Conservation (phyloP, 1,139 yeast genomes). For the Torulaspora pretoriensis region DNA sequence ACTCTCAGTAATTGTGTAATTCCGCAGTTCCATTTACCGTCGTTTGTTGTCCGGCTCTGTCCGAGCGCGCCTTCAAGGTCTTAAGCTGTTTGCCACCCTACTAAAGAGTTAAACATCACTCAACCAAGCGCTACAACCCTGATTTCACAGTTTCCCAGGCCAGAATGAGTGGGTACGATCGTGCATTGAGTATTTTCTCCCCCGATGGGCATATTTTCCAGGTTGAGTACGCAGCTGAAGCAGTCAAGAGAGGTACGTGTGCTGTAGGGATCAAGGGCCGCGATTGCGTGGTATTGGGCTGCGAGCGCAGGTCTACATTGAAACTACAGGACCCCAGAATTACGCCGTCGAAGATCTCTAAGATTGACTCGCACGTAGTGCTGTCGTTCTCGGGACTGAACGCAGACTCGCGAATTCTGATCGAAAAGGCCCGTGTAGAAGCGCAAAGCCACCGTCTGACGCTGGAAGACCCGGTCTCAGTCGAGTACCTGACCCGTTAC, state of each 20-base stretch:
- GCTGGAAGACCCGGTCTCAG: constrained; percentile 87
- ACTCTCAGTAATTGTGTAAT: background rate
- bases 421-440: constrained; percentile 93
- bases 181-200: constrained; percentile 97
- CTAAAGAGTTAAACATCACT: background rate
- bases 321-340: constrained; percentile 95
- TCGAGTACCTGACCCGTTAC: constrained; percentile 88
- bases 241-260: constrained; percentile 96
- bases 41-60: background rate
- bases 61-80: background rate
- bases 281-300: constrained; percentile 85
- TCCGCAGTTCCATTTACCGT: background rate
- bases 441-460: constrained; percentile 96
- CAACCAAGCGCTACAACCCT: background rate
- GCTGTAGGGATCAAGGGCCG: constrained; percentile 96
- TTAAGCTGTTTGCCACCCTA: constrained; percentile 10
- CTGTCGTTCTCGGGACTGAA: constrained; percentile 96
- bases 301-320: constrained; percentile 93
- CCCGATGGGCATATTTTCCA: constrained; percentile 99
- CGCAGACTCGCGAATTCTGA: constrained; percentile 93
- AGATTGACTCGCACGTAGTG: constrained; percentile 84
- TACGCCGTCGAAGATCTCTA: constrained; percentile 90
- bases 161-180: constrained; percentile 95
- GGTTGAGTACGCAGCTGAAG: constrained; percentile 97
- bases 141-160: background rate